Evolutionary conservation across 768 basidiomycete species (phyloP), one percentile per base, ranked within the genome.

Genomic region (Mycena capillaripes): DNA sequence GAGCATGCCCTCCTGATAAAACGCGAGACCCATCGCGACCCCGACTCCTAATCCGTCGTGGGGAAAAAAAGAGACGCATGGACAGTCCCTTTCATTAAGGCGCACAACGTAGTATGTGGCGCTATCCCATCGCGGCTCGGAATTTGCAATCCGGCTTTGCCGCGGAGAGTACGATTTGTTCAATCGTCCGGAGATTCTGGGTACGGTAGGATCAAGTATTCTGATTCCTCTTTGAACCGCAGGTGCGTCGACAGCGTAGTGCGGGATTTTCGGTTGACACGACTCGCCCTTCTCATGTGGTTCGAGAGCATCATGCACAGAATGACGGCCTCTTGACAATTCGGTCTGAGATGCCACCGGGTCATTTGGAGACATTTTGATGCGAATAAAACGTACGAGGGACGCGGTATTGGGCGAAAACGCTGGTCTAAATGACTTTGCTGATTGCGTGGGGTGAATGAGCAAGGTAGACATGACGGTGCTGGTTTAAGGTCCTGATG

Each of bases 1-100:
- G 29, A 57, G 32, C 70, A 71, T 66, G 1, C 70, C 70, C 34
- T 71, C 70, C 23, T 66, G 64, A 32, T 71, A 71, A 46, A 71
- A 71, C n/a, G 64, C 70, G 9, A 71, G 58, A 3, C 70, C 70
- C 70, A 66, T 71, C 8, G 70, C 70, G 21, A 62, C 65, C 5
- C 64, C 70, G n/a, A 27, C 29, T 2, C 63, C 64, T n/a, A 32
- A 30, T 17, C 70, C 70, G 25, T 71, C 58, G 64, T 61, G 25
- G 0, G 70, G 70, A 25, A 66, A 66, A 27, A 71, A 66, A 3
- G 70, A 66, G 50, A 71, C 40, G 42, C 50, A 9, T n/a, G 70
- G 64, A 23, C 55, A 34, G 7, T 55, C 5, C 0, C 12, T 19
- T 14, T 23, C 40, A 30, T 71, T 71, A 14, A 42, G 64, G 29